Percentiles rank a stretch among this genome's conserved stretches.
Conservation (phyloP, 2,329 filamentous ascomycete genomes). For the Epichloe uncinata region DNA sequence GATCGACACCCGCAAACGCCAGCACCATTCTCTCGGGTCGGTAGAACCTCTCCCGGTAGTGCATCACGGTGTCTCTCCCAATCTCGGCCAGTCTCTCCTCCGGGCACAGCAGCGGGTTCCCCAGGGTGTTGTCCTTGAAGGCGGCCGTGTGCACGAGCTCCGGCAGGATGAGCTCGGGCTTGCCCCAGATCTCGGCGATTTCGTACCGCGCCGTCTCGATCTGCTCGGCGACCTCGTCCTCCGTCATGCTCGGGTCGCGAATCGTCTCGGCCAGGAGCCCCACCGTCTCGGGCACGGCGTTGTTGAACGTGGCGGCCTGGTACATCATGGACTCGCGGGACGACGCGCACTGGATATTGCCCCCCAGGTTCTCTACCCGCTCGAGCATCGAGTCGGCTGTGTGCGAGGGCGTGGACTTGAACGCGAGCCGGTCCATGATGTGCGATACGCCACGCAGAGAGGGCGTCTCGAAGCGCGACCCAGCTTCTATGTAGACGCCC, state of each 20-base stretch:
- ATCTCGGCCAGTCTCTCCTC: constrained; percentile 69
- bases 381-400: constrained; percentile 78
- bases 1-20: constrained; percentile 84
- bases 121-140: constrained; percentile 90
- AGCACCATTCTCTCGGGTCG: constrained; percentile 84
- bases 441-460: constrained; percentile 82
- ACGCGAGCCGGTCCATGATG: constrained; percentile 89
- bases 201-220: constrained; percentile 88
- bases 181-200: constrained; percentile 94
- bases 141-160: constrained; percentile 93
- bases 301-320: constrained; percentile 95
- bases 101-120: constrained; percentile 85
- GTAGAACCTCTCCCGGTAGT: constrained; percentile 76
- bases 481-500: constrained; percentile 90
- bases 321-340: constrained; percentile 97
- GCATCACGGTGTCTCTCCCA: constrained; percentile 55
- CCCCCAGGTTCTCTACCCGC: constrained; percentile 79
- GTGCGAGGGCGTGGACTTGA: constrained; percentile 69
- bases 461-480: constrained; percentile 83
- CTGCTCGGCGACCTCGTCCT: constrained; percentile 76
- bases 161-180: constrained; percentile 88
- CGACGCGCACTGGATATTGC: constrained; percentile 94
- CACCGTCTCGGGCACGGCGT: constrained; percentile 69
- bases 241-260: constrained; percentile 68
- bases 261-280: constrained; percentile 88